Evolutionary conservation across 2,329 filamentous ascomycete species (phyloP).

Genomic region (Sporothrix pseudoabietina): DNA sequence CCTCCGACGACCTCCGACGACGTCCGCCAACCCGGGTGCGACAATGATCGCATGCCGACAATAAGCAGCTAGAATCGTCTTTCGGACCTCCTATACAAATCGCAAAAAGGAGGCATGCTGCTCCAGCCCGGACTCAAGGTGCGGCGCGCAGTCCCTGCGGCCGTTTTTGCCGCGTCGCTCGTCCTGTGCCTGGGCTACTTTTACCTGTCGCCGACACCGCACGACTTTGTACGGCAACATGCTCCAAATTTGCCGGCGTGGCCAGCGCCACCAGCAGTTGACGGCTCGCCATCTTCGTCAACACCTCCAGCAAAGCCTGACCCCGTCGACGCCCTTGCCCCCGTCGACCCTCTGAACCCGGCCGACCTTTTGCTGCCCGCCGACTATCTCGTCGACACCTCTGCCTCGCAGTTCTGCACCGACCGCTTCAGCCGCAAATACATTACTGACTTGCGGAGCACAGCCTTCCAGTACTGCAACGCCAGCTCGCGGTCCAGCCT

Average conservation of each 20-base stretch:
- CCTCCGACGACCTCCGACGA: too few species aligned
- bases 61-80: too few species aligned
- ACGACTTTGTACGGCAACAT: neutral
- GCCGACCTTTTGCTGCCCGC: conserved; percentile 14
- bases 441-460: conserved; percentile 27
- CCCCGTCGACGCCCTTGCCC: neutral
- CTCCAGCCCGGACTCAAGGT: conserved; percentile 6
- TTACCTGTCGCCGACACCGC: neutral
- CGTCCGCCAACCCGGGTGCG: too few species aligned
- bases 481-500: conserved; percentile 22
- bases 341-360: neutral
- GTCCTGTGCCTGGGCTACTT: conserved; percentile 22
- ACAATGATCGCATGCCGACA: too few species aligned
- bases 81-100: too few species aligned
- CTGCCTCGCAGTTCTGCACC: conserved; percentile 26
- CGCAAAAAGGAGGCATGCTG: neutral
- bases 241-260: neutral
- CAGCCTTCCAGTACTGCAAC: conserved; percentile 32
- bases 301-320: neutral
- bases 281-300: too few species aligned
- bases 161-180: conserved; percentile 14
- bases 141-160: neutral
- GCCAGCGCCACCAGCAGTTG: too few species aligned
- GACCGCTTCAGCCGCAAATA: conserved; percentile 32
- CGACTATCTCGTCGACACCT: conserved; percentile 22